phyloP scores from a whole-genome alignment of 169 alveolate species.

The Eimeria tenella region DNA sequence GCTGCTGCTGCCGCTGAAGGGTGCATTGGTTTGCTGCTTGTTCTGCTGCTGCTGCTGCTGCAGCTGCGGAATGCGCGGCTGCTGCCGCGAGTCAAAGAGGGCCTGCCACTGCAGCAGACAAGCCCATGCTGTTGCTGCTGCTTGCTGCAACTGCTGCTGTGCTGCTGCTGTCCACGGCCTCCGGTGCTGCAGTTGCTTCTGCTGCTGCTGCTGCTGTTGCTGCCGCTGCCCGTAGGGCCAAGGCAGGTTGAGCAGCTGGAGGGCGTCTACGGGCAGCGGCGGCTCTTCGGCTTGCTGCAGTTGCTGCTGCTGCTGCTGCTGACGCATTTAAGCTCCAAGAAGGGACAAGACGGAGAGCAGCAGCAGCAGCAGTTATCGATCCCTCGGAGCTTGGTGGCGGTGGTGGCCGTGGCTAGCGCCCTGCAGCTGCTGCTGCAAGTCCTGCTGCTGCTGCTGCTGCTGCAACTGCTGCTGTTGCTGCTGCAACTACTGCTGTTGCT shows the following conservation, averaged over 20 bases:
- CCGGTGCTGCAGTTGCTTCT: background rate
- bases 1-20: background rate
- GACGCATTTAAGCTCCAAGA: too few relatives aligned
- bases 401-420: too few relatives aligned
- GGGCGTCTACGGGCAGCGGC: background rate
- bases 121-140: background rate
- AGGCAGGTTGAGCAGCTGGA: background rate
- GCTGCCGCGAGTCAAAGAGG: background rate
- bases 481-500: too few relatives aligned
- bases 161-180: background rate
- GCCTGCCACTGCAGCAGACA: background rate
- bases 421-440: too few relatives aligned
- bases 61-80: background rate
- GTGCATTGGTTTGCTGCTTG: background rate
- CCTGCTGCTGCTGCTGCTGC: too few relatives aligned
- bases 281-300: slow-evolving; percentile 11
- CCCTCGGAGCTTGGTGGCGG: too few relatives aligned
- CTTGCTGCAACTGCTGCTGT: background rate
- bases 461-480: too few relatives aligned
- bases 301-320: slow-evolving; percentile 35
- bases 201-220: background rate
- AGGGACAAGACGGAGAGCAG: too few relatives aligned
- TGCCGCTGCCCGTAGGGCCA: background rate
- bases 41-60: background rate
- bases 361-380: too few relatives aligned